Percentiles rank a stretch among this genome's conserved stretches.
Evolutionary conservation across 139 green algal species (phyloP).

Genomic region (Micromonas commoda): DNA sequence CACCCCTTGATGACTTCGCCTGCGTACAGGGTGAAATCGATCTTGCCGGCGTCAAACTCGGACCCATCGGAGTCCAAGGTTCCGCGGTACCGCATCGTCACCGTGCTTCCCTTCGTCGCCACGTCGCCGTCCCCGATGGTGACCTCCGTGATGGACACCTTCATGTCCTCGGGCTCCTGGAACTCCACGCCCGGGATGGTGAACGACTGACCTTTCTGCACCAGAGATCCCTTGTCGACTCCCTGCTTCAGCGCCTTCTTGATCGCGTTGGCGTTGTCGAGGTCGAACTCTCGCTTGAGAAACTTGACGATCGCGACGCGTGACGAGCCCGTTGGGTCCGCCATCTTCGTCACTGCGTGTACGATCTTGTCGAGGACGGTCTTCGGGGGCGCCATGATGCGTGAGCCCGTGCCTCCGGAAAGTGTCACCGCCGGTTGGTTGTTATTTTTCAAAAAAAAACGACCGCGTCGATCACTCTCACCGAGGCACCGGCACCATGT

Average conservation of each 20-base stretch:
- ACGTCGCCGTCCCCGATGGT: background rate
- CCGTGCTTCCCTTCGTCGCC: background rate
- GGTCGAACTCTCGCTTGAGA: constrained; percentile 8
- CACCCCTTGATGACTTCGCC: constrained; percentile 85
- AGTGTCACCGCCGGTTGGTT: no score
- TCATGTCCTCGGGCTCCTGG: background rate
- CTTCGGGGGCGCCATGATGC: constrained; percentile 15
- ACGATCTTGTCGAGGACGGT: constrained; percentile 27
- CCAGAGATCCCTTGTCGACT: background rate
- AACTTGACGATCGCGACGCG: constrained; percentile 23
- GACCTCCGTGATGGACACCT: background rate
- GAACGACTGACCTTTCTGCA: constrained; percentile 20
- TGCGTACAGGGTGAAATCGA: constrained; percentile 16
- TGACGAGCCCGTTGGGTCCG: background rate
- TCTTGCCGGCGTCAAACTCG: constrained; percentile 12
- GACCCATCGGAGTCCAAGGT: background rate
- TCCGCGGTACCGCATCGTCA: constrained; percentile 14
- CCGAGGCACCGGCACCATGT: background rate
- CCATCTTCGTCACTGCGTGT: background rate
- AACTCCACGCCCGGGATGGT: constrained; percentile 13
- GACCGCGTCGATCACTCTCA: no score
- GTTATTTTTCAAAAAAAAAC: no score
- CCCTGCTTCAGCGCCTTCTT: constrained; percentile 22
- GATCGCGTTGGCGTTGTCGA: constrained; percentile 2
- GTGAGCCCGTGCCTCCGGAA: no score